These are phyloP conservation scores for Suhomyces canberraensis DNA, from an alignment of 805 yeast species.

Conservation along the genomic window DNA sequence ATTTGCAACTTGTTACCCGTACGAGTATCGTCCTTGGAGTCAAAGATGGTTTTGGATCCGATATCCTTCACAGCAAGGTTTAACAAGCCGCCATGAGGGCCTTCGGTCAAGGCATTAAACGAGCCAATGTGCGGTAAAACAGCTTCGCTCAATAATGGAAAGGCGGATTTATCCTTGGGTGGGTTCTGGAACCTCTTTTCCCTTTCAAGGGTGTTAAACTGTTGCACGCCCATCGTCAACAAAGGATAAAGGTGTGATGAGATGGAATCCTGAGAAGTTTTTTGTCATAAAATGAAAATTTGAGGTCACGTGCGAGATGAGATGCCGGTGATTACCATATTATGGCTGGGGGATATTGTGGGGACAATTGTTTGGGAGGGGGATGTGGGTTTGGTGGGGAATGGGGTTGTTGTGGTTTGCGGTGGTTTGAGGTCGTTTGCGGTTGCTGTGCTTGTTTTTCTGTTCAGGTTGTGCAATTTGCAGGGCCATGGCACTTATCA, in stretches of 20 bases:
- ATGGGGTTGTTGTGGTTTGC: too few species aligned
- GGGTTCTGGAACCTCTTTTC: slow-evolving; percentile 85
- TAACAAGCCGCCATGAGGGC: slow-evolving; percentile 78
- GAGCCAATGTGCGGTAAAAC: slow-evolving; percentile 95
- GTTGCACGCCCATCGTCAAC: slow-evolving; percentile 46
- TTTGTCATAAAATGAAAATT: slow-evolving; percentile 3
- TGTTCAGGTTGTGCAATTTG: too few species aligned
- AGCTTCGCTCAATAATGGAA: slow-evolving; percentile 81
- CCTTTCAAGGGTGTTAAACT: slow-evolving; percentile 81
- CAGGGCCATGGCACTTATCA: too few species aligned
- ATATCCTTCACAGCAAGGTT: slow-evolving; percentile 86
- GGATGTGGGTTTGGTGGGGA: too few species aligned
- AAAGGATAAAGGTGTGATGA: neutral
- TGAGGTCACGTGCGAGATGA: slow-evolving; percentile 8
- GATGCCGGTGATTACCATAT: neutral
- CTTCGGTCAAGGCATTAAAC: slow-evolving; percentile 91
- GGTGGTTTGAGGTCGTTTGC: too few species aligned
- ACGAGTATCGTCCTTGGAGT: slow-evolving; percentile 63
- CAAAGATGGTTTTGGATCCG: slow-evolving; percentile 82
- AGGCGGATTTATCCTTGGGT: slow-evolving; percentile 80
- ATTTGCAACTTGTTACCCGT: slow-evolving; percentile 82
- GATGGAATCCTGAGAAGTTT: slow-evolving; percentile 6
- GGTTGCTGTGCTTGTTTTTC: too few species aligned
- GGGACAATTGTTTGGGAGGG: too few species aligned
- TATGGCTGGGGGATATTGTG: neutral